Evolutionary conservation across 352 stramenopile species (phyloP), one percentile per base, ranked within the genome.

Genomic region (Aphanomyces cochlioides): DNA sequence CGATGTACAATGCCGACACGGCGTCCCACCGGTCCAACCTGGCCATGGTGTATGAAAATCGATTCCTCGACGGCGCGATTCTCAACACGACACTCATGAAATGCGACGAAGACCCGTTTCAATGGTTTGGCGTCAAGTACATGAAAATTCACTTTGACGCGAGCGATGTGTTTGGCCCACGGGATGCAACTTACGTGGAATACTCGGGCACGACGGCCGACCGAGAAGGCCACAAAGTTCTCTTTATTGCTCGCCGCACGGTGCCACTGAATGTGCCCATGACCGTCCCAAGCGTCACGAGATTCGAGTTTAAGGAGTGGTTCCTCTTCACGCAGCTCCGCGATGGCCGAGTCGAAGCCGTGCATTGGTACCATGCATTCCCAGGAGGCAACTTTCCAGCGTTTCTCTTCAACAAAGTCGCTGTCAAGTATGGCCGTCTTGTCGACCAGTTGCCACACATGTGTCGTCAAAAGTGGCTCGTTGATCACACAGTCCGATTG

Each of bases 91-190:
- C 64, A 39, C 64, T 40, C 36, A 61, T 37, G 7, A 38, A 59
- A 3, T 38, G 36, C n/a, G 19, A 50, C 37, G 19, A 64, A 41
- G 64, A 70, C 19, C 54, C 54, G n/a, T 70, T 70, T 41, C 64
- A 63, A 34, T 70, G 64, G 64, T 54, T 70, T 70, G 64, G 64
- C 6, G 54, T 70, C 54, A 70, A 70, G 34, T 45, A n/a, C 37
- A 5, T 63, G 43, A 54, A 12, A 19, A 5, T 70, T 19, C 15
- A 61, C n/a, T 38, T 70, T 15, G 17, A 61, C 15, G 12, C 38
- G n/a, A 61, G 5, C 39, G 64, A 58, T 6, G 7, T 58, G 13
- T 41, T 37, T 47, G 43, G 47, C 8, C n/a, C 28, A 10, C 64
- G 64, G 8, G 36, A 58, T 12, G 64, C 64, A 7, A 61, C 43